Evolutionary conservation across 2,329 filamentous ascomycete genomes (phyloP).

Genomic region (Aureobasidium sp.): DNA sequence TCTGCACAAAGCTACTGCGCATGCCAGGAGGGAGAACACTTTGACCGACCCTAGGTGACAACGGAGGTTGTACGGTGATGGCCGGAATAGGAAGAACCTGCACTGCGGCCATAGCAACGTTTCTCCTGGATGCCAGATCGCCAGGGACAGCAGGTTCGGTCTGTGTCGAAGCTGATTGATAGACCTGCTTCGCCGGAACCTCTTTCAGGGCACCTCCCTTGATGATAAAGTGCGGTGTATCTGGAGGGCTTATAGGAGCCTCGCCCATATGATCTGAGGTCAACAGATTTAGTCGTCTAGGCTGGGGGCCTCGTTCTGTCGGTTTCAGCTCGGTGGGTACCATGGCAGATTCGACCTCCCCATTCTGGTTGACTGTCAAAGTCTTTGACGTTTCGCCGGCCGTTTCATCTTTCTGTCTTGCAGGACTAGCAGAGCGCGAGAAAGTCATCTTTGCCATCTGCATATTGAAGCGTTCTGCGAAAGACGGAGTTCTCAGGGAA

Average conservation of each 20-base stretch:
- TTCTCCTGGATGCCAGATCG: constrained; percentile 1
- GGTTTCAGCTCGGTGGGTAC: background rate
- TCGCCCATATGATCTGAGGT: background rate
- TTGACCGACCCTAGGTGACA: constrained; percentile 68
- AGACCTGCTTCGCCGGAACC: constrained; percentile 17
- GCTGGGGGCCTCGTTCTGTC: background rate
- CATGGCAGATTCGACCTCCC: background rate
- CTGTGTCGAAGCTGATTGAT: constrained; percentile 28
- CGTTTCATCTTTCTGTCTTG: background rate
- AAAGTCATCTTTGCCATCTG: background rate
- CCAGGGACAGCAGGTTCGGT: constrained; percentile 23
- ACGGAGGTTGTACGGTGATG: constrained; percentile 86
- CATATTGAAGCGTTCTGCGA: background rate
- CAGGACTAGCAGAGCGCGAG: constrained; percentile 6
- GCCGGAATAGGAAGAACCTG: constrained; percentile 47
- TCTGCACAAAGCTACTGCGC: constrained; percentile 79
- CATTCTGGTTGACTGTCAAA: background rate
- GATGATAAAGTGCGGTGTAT: constrained; percentile 23
- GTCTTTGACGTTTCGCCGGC: background rate
- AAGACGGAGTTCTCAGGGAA: background rate
- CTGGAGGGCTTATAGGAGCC: constrained; percentile 7
- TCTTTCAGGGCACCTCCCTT: background rate
- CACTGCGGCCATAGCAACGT: background rate
- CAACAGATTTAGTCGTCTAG: background rate
- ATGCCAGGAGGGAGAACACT: constrained; percentile 67